Evolutionary conservation across 2,329 filamentous ascomycete species (phyloP), one percentile per base, ranked within the genome.

Genomic region (Escovopsis weberi): DNA sequence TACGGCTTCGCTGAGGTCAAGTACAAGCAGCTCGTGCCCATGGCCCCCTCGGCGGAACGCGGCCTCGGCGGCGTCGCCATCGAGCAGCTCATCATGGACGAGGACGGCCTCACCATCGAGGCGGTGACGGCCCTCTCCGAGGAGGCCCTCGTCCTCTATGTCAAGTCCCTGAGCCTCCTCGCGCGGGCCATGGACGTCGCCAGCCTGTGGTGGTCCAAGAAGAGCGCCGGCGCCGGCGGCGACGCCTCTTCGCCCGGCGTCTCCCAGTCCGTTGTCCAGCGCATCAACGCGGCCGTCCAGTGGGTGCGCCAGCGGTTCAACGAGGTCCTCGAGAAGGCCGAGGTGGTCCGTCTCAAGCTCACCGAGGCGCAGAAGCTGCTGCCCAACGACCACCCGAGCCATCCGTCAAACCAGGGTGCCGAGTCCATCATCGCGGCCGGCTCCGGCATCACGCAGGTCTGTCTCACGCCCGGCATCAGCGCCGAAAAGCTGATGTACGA

Each of bases 401-500:
- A 96, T 55, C 88, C 88, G 0, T 79, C 68, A 53, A 94, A 94
- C 52, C 80, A 85, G 43, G 74, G 73, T 3, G 61, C 69, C 26
- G 74, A 75, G 18, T 74, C 73, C 2, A 66, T 69, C 32, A 66
- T 74, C 3, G 71, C 70, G 1, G 70, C 72, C 12, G 74, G 72
- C n/a, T 74, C 77, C 4, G 80, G 81, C 12, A 73, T 77, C 2
- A 85, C 91, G 47, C 82, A 85, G 41, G 86, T 95, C 26, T 75
- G 83, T 39, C 72, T 98, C 26, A 94, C 85, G 12, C 78, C 85
- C 2, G 91, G 89, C 1, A 80, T 95, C 43, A 95, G 87, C 19
- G 91, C 91, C 0, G 91, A 96, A 65, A 94, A 88, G 63, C 69
- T 98, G 38, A 95, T 98, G 87, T 98, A 95, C 58, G 91, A 98